phyloP scores from a whole-genome alignment of 257 asterid species.

The Penstemon davidsonii region DNA sequence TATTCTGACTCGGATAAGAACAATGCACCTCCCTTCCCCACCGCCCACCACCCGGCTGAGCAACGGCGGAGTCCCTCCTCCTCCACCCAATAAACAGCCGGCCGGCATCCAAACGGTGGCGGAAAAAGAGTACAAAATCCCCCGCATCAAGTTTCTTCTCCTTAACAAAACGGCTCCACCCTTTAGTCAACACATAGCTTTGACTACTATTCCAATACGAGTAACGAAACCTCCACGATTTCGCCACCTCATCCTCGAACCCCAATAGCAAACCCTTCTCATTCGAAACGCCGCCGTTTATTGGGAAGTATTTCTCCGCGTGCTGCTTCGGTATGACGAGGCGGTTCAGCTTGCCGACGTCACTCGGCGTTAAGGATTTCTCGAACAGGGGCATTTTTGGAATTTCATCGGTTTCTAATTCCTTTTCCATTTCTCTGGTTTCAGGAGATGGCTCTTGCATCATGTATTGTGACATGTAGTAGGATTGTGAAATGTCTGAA shows the following conservation, averaged over 20 bases:
- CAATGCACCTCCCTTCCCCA: slow-evolving; percentile 38
- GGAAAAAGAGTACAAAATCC: slow-evolving; percentile 59
- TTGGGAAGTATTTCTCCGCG: slow-evolving; percentile 81
- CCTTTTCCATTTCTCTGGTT: slow-evolving; percentile 11
- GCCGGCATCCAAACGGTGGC: slow-evolving; percentile 55
- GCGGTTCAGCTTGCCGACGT: slow-evolving; percentile 91
- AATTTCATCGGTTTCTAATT: neutral
- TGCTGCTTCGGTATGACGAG: slow-evolving; percentile 88
- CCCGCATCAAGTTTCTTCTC: slow-evolving; percentile 88
- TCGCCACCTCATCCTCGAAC: slow-evolving; percentile 78
- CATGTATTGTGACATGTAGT: slow-evolving; percentile 46
- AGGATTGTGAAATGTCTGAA: slow-evolving; percentile 45
- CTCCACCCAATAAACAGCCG: slow-evolving; percentile 79
- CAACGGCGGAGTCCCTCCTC: slow-evolving; percentile 37
- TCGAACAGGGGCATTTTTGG: slow-evolving; percentile 68
- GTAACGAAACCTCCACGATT: slow-evolving; percentile 75
- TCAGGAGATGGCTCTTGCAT: slow-evolving; percentile 38
- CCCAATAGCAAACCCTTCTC: slow-evolving; percentile 63
- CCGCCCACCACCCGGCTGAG: slow-evolving; percentile 5
- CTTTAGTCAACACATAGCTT: slow-evolving; percentile 85
- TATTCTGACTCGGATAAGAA: slow-evolving; percentile 30
- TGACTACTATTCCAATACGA: slow-evolving; percentile 95
- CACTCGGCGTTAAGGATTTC: slow-evolving; percentile 88
- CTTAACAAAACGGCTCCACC: slow-evolving; percentile 94
- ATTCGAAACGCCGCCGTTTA: slow-evolving; percentile 42